These are phyloP conservation scores for Daldinia loculata DNA, from an alignment of 495 filamentous ascomycete species.

Conservation along the genomic window DNA sequence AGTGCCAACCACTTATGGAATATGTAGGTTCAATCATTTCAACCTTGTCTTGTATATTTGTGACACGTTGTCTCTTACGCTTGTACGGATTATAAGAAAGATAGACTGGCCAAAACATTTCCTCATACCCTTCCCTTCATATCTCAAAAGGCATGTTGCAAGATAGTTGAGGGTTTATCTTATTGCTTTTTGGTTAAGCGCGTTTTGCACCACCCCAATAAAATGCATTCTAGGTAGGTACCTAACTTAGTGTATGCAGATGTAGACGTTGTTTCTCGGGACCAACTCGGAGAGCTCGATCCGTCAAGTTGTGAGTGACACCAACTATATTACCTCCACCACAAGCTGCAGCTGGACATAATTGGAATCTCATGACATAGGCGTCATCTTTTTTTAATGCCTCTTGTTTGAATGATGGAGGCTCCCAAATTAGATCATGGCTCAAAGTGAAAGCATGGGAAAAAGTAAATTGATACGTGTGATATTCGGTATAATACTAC, in stretches of 20 bases:
- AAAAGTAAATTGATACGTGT: background rate
- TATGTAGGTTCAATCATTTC: background rate
- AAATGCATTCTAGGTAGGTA: background rate
- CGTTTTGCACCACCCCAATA: background rate
- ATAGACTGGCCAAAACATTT: too few species aligned
- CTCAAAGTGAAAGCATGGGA: background rate
- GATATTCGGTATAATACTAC: background rate
- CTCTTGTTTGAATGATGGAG: too few species aligned
- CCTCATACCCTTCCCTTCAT: too few species aligned
- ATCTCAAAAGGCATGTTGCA: background rate
- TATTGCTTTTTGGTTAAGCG: background rate
- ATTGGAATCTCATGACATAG: background rate
- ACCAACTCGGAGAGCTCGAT: background rate
- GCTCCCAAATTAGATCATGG: background rate
- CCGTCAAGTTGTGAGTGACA: background rate
- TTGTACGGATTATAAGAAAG: too few species aligned
- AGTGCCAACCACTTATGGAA: background rate
- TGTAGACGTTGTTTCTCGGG: background rate
- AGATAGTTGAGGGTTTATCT: background rate
- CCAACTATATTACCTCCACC: background rate
- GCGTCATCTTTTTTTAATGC: background rate
- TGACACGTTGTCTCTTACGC: background rate
- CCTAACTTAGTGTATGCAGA: background rate
- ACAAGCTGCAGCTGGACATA: background rate
- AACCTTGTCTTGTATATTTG: background rate